Evolutionary conservation across 1,284 basidiomycete species (phyloP).

Genomic region (Ceratobasidium sp.): DNA sequence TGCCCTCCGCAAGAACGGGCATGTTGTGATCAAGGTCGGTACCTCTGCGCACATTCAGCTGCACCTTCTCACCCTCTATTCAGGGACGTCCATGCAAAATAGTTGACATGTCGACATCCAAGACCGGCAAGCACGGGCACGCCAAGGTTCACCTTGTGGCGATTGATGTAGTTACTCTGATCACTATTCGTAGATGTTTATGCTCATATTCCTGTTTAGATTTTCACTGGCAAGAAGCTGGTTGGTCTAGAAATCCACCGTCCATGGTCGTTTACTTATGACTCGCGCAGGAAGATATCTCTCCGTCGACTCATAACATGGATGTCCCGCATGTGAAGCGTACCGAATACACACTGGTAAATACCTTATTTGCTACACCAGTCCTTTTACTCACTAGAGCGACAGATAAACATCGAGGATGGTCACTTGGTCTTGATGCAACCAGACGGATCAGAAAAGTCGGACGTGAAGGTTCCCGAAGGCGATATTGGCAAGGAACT

Average conservation of each 20-base stretch:
- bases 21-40: constrained; percentile 90
- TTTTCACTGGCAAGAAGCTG: constrained; percentile 95
- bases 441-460: constrained; percentile 83
- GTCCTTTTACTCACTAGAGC: neutral
- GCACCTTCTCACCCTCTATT: constrained; percentile 46
- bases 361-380: constrained; percentile 43
- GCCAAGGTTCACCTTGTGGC: constrained; percentile 99
- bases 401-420: constrained; percentile 83
- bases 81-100: constrained; percentile 95
- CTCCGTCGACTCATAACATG: constrained; percentile 98
- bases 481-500: constrained; percentile 84
- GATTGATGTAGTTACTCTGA: constrained; percentile 76
- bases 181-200: no score
- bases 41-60: constrained; percentile 50
- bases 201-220: no score
- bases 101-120: constrained; percentile 99
- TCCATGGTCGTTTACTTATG: constrained; percentile 39
- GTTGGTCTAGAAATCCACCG: constrained; percentile 49
- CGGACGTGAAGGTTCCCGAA: constrained; percentile 95
- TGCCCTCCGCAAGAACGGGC: constrained; percentile 88
- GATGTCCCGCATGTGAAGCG: constrained; percentile 95
- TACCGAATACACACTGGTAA: constrained; percentile 90
- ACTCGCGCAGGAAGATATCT: constrained; percentile 89
- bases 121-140: constrained; percentile 99
- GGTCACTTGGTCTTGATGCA: constrained; percentile 96